These are phyloP conservation scores for Aspergillus aculeatinus DNA, from an alignment of 2,329 filamentous ascomycete species.

Conservation along the genomic window DNA sequence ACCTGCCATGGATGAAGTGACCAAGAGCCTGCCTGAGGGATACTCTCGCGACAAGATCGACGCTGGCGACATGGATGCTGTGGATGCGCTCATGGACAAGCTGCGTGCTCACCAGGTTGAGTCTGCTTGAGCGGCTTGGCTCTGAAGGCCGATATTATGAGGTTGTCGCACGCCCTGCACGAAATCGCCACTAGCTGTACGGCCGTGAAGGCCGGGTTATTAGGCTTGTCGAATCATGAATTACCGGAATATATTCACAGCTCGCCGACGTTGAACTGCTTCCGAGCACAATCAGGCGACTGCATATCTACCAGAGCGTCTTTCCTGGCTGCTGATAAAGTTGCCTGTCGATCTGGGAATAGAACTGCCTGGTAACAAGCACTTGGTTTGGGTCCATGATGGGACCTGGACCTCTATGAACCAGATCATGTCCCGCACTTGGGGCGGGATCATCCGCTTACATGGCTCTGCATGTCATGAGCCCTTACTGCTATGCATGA, in stretches of 20 bases:
- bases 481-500: not conserved
- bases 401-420: not conserved
- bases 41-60: constrained; percentile 67
- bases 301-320: not conserved
- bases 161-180: not conserved
- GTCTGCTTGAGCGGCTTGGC: constrained; percentile 25
- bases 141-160: not conserved
- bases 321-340: not conserved
- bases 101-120: constrained; percentile 53
- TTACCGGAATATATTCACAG: not conserved
- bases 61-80: constrained; percentile 80
- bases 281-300: not conserved
- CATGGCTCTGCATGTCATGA: not conserved
- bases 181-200: too few species aligned
- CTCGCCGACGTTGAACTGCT: not conserved
- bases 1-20: constrained; percentile 63
- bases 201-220: too few species aligned
- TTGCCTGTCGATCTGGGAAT: not conserved
- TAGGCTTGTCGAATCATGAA: not conserved
- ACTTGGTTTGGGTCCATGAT: not conserved
- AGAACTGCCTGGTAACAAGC: not conserved
- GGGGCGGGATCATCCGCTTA: not conserved
- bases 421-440: not conserved
- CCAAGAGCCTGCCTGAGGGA: constrained; percentile 65
- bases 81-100: constrained; percentile 71